Percentiles rank a stretch among this genome's conserved stretches.
These are phyloP conservation scores for Calonectria pteridis DNA, from an alignment of 2,329 filamentous ascomycete genomes.

Conservation along the genomic window DNA sequence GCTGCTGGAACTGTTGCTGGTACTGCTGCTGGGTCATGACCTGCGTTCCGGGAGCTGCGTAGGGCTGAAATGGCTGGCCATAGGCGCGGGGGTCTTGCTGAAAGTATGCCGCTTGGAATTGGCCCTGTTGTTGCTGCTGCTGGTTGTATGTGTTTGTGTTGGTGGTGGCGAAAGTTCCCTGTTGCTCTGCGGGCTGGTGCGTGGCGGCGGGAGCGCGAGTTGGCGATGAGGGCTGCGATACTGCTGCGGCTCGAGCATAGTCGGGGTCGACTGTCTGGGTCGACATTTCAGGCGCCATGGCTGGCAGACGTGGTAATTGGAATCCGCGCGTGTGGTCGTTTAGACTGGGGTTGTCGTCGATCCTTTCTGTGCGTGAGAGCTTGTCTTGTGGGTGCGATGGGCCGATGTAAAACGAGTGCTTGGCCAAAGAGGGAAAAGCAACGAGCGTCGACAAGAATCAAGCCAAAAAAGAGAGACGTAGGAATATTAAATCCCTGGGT, in stretches of 20 bases:
- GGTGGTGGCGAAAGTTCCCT: background rate
- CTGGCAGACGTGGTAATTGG: background rate
- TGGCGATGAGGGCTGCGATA: constrained; percentile 9
- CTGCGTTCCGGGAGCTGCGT: constrained; percentile 14
- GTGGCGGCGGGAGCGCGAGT: constrained; percentile 25
- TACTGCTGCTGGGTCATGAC: constrained; percentile 28
- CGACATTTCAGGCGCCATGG: constrained; percentile 41
- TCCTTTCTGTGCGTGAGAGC: background rate
- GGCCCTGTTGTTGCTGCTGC: constrained; percentile 24
- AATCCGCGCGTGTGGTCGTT: background rate
- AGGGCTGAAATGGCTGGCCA: constrained; percentile 42
- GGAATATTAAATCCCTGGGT: background rate
- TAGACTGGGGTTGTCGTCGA: background rate
- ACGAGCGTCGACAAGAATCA: background rate
- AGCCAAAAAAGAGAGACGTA: background rate
- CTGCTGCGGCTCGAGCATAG: constrained; percentile 11
- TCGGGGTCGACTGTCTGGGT: constrained; percentile 35
- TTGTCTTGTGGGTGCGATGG: background rate
- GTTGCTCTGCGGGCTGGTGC: constrained; percentile 26
- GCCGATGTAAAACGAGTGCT: background rate
- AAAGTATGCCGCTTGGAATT: constrained; percentile 31
- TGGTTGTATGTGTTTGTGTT: background rate
- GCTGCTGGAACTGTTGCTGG: constrained; percentile 28
- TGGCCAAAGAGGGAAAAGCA: background rate
- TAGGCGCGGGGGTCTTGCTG: constrained; percentile 40